Conservation (phyloP, 1,284 basidiomycete genomes). For the Salmacisia buchloeana region DNA sequence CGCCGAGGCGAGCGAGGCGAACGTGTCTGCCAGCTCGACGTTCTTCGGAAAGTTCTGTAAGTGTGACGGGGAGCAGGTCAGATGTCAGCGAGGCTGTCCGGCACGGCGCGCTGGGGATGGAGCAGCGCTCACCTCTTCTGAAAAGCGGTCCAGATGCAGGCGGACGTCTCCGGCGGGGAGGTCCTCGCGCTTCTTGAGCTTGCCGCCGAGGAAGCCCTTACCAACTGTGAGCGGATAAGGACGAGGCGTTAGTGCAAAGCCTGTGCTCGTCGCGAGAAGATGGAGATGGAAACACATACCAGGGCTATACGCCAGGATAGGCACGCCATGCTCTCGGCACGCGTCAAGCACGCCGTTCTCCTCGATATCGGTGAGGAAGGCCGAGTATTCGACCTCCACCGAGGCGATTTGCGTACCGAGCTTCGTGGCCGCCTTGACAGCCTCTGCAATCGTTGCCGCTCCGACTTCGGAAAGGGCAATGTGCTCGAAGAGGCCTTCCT, state of each 20-base stretch:
- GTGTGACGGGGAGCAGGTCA: background rate
- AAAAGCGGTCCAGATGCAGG: slow-evolving; percentile 16
- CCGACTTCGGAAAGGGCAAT: slow-evolving; percentile 41
- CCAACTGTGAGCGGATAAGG: slow-evolving; percentile 6
- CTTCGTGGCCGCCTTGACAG: slow-evolving; percentile 20
- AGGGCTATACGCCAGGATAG: slow-evolving; percentile 61
- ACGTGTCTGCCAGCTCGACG: slow-evolving; percentile 56
- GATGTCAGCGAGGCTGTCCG: background rate
- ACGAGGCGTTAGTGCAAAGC: background rate
- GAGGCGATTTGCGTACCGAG: slow-evolving; percentile 53
- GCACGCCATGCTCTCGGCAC: slow-evolving; percentile 55
- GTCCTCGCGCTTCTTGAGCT: slow-evolving; percentile 57
- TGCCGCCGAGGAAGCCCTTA: slow-evolving; percentile 60
- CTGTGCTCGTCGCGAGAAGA: too few relatives aligned
- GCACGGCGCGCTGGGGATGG: background rate
- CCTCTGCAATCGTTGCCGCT: slow-evolving; percentile 29
- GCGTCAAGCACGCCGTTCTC: slow-evolving; percentile 51
- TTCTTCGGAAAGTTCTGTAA: slow-evolving; percentile 60
- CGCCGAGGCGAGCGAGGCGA: slow-evolving; percentile 44
- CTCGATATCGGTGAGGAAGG: slow-evolving; percentile 58
- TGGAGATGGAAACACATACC: background rate
- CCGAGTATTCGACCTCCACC: slow-evolving; percentile 64
- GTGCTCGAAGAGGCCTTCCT: slow-evolving; percentile 38
- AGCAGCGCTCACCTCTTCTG: background rate
- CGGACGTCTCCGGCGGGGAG: slow-evolving; percentile 58